phyloP scores from a whole-genome alignment of 345 rosid genomes.

The Gossypium ekmanianum region DNA sequence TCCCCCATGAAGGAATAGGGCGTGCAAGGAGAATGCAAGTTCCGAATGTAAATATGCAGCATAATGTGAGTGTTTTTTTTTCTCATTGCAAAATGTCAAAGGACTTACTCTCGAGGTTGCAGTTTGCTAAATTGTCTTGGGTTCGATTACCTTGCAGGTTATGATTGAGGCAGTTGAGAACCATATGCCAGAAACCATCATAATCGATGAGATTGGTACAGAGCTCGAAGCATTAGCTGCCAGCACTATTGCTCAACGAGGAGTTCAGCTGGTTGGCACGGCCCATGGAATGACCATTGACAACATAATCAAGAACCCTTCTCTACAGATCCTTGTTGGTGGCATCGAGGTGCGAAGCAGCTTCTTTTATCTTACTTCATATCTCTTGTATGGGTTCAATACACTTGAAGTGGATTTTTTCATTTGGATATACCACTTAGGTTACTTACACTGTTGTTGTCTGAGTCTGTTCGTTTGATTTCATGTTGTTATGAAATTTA shows the following conservation, averaged over 20 bases:
- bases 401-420: not conserved
- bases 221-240: slow-evolving; percentile 98
- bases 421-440: not conserved
- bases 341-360: slow-evolving; percentile 71
- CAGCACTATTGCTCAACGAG: slow-evolving; percentile 95
- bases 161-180: slow-evolving; percentile 99
- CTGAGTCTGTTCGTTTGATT: not conserved
- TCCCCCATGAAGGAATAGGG: slow-evolving; percentile 89
- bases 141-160: slow-evolving; percentile 43
- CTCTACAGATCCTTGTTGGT: slow-evolving; percentile 81
- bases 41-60: slow-evolving; percentile 89
- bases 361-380: slow-evolving; percentile 12
- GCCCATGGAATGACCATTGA: slow-evolving; percentile 96
- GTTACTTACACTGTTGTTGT: slow-evolving; percentile 1
- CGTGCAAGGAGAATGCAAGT: slow-evolving; percentile 99
- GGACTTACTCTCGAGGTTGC: no score
- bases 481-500: not conserved
- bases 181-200: slow-evolving; percentile 94
- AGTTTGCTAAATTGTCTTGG: not conserved
- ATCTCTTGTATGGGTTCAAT: not conserved
- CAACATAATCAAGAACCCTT: slow-evolving; percentile 86
- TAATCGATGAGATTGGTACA: slow-evolving; percentile 93
- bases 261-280: slow-evolving; percentile 94
- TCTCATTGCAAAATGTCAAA: not conserved
- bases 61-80: slow-evolving; percentile 50